These are phyloP conservation scores for Russula abietina DNA, from an alignment of 768 basidiomycete species.

Conservation along the genomic window DNA sequence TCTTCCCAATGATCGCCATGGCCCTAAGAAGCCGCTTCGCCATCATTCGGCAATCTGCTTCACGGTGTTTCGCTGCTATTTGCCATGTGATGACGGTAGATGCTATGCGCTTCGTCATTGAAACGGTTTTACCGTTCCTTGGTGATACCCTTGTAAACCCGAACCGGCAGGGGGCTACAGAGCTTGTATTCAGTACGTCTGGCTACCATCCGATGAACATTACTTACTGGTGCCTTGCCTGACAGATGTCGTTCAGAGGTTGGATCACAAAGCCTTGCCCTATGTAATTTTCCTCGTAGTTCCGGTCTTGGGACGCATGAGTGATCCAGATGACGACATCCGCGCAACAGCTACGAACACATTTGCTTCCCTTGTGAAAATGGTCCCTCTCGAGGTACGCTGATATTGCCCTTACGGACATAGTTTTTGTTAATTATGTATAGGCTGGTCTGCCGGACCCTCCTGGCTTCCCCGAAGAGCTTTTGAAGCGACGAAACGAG, in stretches of 20 bases:
- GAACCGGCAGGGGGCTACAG: conserved; percentile 85
- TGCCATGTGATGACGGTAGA: conserved; percentile 81
- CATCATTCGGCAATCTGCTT: conserved; percentile 83
- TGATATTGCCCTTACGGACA: not conserved
- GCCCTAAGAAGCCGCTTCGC: conserved; percentile 84
- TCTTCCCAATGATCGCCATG: conserved; percentile 70
- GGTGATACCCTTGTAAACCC: conserved; percentile 67
- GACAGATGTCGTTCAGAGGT: conserved; percentile 81
- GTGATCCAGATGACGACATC: conserved; percentile 86
- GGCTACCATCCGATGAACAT: conserved; percentile 1
- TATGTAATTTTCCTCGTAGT: conserved; percentile 97
- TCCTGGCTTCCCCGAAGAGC: conserved; percentile 80
- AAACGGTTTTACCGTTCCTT: conserved; percentile 72
- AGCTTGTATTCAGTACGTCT: conserved; percentile 83
- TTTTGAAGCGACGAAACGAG: conserved; percentile 76
- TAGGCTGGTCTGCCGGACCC: conserved; percentile 94
- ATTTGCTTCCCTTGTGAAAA: conserved; percentile 94
- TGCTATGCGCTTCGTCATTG: conserved; percentile 87
- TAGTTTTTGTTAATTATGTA: not conserved
- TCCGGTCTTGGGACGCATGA: conserved; percentile 95
- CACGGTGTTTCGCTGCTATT: conserved; percentile 80
- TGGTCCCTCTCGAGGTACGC: conserved; percentile 92
- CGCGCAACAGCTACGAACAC: conserved; percentile 94
- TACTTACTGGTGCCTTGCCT: conserved; percentile 21
- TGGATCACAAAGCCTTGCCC: conserved; percentile 91